Conservation (phyloP, 495 filamentous ascomycete species). For the Hypoxylon intermedium region DNA sequence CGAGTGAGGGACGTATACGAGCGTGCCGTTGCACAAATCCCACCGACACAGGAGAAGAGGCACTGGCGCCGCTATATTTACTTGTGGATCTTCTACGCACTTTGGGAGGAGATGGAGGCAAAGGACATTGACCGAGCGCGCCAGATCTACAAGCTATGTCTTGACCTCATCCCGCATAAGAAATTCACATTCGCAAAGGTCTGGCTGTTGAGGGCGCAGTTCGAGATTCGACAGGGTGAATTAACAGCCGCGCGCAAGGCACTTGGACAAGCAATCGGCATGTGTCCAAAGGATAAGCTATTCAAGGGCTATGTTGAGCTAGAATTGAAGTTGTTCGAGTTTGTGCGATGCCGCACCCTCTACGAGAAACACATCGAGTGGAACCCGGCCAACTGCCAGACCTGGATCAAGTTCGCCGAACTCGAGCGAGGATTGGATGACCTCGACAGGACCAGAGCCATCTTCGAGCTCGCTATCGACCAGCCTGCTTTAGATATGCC, state of each 20-base stretch:
- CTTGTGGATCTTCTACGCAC: slow-evolving; percentile 95
- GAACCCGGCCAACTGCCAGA: slow-evolving; percentile 85
- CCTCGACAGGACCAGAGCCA: slow-evolving; percentile 81
- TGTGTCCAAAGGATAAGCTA: slow-evolving; percentile 93
- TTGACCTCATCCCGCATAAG: slow-evolving; percentile 91
- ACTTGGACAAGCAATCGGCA: slow-evolving; percentile 86
- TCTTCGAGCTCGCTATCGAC: slow-evolving; percentile 88
- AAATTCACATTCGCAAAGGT: slow-evolving; percentile 97
- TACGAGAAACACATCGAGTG: slow-evolving; percentile 94
- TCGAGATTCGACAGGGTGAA: slow-evolving; percentile 87
- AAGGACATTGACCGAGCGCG: slow-evolving; percentile 81
- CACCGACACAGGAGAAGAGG: slow-evolving; percentile 93
- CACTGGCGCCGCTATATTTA: slow-evolving; percentile 98
- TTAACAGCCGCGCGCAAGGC: slow-evolving; percentile 82
- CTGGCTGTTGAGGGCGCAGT: slow-evolving; percentile 92
- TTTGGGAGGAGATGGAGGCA: slow-evolving; percentile 89
- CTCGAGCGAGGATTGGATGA: slow-evolving; percentile 91
- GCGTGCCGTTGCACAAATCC: slow-evolving; percentile 92
- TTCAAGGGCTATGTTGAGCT: slow-evolving; percentile 93
- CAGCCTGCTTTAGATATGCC: slow-evolving; percentile 95
- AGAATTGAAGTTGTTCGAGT: slow-evolving; percentile 91
- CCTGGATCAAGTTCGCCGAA: slow-evolving; percentile 95
- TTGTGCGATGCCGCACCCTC: slow-evolving; percentile 84
- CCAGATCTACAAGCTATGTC: slow-evolving; percentile 88
- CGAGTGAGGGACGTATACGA: slow-evolving; percentile 92